These are phyloP conservation scores for Globisporangium canariense DNA, from an alignment of 352 stramenopile species.

Conservation along the genomic window DNA sequence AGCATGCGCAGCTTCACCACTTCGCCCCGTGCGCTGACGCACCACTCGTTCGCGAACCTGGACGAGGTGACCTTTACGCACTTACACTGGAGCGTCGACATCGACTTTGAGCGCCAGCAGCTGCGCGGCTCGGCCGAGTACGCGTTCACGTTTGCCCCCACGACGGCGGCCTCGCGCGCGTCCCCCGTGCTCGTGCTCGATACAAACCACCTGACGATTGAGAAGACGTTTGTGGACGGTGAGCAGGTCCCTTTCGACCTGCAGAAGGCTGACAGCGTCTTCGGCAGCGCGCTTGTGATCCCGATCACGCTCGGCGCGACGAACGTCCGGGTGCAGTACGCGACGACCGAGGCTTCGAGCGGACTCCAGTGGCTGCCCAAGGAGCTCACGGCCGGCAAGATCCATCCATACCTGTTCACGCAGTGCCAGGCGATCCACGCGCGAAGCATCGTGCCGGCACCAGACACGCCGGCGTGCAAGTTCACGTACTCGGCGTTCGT, in stretches of 20 bases:
- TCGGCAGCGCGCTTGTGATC: slow-evolving; percentile 61
- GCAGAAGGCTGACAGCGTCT: slow-evolving; percentile 42
- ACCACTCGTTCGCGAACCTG: slow-evolving; percentile 88
- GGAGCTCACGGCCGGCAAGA: slow-evolving; percentile 92
- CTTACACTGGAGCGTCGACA: slow-evolving; percentile 77
- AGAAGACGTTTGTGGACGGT: slow-evolving; percentile 48
- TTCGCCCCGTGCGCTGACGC: slow-evolving; percentile 18
- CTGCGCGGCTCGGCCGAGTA: slow-evolving; percentile 86
- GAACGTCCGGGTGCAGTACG: slow-evolving; percentile 40
- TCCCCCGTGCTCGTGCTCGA: slow-evolving; percentile 69
- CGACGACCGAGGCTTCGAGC: slow-evolving; percentile 29
- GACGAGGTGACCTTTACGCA: slow-evolving; percentile 78
- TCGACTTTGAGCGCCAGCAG: slow-evolving; percentile 82
- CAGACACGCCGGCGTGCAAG: slow-evolving; percentile 92
- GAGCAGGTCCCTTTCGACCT: slow-evolving; percentile 31
- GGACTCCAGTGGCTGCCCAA: slow-evolving; percentile 92
- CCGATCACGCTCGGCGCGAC: slow-evolving; percentile 38
- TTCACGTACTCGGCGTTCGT: slow-evolving; percentile 93
- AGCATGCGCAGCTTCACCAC: background rate
- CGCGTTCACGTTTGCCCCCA: slow-evolving; percentile 45
- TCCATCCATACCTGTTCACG: slow-evolving; percentile 94
- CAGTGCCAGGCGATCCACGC: slow-evolving; percentile 95
- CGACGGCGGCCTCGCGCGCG: slow-evolving; percentile 8
- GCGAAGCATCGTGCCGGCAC: slow-evolving; percentile 93
- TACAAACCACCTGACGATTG: slow-evolving; percentile 79